Evolutionary conservation across 179 eudicot species (phyloP), one percentile per base, ranked within the genome.

Genomic region (Sideroxylon spinosum): DNA sequence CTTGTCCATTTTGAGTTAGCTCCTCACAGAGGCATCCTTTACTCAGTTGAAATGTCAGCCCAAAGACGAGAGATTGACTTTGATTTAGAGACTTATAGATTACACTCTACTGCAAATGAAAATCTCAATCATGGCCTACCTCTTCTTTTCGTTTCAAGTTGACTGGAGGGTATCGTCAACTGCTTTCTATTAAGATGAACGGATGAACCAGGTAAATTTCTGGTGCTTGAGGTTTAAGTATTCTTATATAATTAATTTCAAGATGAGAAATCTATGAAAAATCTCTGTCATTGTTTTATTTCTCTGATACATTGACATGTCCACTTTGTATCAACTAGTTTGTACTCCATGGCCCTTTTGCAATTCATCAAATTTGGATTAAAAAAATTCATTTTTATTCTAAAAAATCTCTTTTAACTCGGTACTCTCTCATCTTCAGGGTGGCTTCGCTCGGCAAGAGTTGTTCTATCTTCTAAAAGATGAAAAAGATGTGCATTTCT

Each of bases 401-500:
- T 28, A 26, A 57, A 25, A 6, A 2, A 19, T 56, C 67, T 32
- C 29, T n/a, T 62, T 26, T n/a, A 25, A 52, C 70, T 8, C 28
- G 11, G 25, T 62, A 23, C 68, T 76, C 28, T 37, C 46, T 56
- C 48, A 25, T 74, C 48, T 84, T 71, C 86, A 93, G 96, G 97
- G 98, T 10, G 98, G 98, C 50, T 68, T 85, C 2, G 81, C 84
- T 49, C 81, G 98, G 80, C 97, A 94, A 84, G 97, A 94, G 79
- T 68, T 94, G 17, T 93, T 78, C 64, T 90, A 93, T 73, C 91
- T 93, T 70, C 67, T 93, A 25, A 88, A 85, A 82, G 88, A 91
- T 29, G 97, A 94, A 73, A 85, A 85, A 57, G 96, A 91, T 29
- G 98, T 94, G 55, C 98, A 94, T 80, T 94, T 94, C 74, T 62